These are phyloP conservation scores for Nidula microcarpa DNA, from an alignment of 768 basidiomycete species.

Conservation along the genomic window DNA sequence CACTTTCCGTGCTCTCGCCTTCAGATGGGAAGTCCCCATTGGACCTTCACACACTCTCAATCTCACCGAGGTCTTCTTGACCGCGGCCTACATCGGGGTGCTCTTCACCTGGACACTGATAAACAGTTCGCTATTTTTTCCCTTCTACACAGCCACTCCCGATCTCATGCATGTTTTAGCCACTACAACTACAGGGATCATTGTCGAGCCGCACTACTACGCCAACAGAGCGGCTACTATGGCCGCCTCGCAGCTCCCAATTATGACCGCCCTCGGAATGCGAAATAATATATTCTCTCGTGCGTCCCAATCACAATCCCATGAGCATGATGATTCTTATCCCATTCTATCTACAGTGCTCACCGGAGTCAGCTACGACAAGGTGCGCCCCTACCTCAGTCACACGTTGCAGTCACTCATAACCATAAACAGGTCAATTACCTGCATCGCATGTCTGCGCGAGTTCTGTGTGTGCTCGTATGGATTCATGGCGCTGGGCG, in stretches of 20 bases:
- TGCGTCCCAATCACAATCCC: slow-evolving; percentile 7
- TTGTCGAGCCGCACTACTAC: slow-evolving; percentile 32
- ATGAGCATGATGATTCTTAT: not conserved
- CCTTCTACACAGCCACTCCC: not conserved
- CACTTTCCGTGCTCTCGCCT: slow-evolving; percentile 27
- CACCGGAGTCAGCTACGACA: slow-evolving; percentile 48
- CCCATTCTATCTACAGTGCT: slow-evolving; percentile 27
- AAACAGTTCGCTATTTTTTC: slow-evolving; percentile 24
- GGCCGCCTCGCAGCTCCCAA: slow-evolving; percentile 46
- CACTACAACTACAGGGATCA: slow-evolving; percentile 24
- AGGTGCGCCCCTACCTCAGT: slow-evolving; percentile 14
- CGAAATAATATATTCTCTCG: slow-evolving; percentile 52
- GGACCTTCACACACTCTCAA: slow-evolving; percentile 32
- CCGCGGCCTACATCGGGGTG: slow-evolving; percentile 28
- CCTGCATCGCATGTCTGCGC: slow-evolving; percentile 46
- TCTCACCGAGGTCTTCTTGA: slow-evolving; percentile 34
- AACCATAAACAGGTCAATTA: slow-evolving; percentile 30
- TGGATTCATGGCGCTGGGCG: slow-evolving; percentile 46
- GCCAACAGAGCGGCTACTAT: slow-evolving; percentile 40
- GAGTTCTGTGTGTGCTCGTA: slow-evolving; percentile 40
- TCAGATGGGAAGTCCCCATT: slow-evolving; percentile 32
- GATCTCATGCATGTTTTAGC: slow-evolving; percentile 14
- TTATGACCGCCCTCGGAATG: slow-evolving; percentile 55
- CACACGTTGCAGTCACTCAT: not conserved
- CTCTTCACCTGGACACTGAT: slow-evolving; percentile 34